Evolutionary conservation across 345 rosid species (phyloP).

Genomic region (Theobroma cacao): DNA sequence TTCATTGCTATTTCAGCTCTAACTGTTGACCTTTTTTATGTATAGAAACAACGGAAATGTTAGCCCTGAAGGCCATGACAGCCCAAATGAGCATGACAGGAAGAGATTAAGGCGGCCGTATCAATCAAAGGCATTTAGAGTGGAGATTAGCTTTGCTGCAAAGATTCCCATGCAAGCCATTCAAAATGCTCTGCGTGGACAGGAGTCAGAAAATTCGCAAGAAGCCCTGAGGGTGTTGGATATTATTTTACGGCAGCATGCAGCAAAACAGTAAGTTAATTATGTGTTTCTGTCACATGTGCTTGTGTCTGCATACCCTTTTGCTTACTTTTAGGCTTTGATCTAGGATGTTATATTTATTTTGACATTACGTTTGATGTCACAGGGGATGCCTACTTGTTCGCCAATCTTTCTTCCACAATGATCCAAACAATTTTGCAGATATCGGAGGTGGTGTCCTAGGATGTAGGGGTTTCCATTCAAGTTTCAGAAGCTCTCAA

Average conservation of each 20-base stretch:
- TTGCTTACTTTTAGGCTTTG: not conserved
- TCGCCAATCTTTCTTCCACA: conserved; percentile 79
- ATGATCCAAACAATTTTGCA: conserved; percentile 64
- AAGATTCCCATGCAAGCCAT: conserved; percentile 86
- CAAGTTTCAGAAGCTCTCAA: conserved; percentile 82
- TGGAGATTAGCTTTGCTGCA: conserved; percentile 70
- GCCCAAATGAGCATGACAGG: conserved; percentile 47
- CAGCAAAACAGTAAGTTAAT: conserved; percentile 74
- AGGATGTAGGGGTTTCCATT: conserved; percentile 82
- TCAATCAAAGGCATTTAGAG: conserved; percentile 57
- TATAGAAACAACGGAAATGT: conserved; percentile 53
- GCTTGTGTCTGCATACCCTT: not conserved
- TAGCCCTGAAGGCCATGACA: conserved; percentile 43
- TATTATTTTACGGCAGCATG: conserved; percentile 76
- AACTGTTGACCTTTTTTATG: not conserved
- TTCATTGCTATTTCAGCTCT: not conserved
- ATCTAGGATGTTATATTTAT: not conserved
- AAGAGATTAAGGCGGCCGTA: conserved; percentile 67
- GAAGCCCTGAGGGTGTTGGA: conserved; percentile 85
- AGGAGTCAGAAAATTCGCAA: conserved; percentile 66
- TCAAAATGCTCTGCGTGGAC: conserved; percentile 74
- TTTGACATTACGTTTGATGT: conserved; percentile 4
- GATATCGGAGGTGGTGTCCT: conserved; percentile 80
- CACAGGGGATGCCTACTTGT: conserved; percentile 94
- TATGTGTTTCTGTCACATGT: not conserved